Base-by-base conservation (phyloP, 768 basidiomycete genomes). In the Phlegmacium glaucopus region DNA sequence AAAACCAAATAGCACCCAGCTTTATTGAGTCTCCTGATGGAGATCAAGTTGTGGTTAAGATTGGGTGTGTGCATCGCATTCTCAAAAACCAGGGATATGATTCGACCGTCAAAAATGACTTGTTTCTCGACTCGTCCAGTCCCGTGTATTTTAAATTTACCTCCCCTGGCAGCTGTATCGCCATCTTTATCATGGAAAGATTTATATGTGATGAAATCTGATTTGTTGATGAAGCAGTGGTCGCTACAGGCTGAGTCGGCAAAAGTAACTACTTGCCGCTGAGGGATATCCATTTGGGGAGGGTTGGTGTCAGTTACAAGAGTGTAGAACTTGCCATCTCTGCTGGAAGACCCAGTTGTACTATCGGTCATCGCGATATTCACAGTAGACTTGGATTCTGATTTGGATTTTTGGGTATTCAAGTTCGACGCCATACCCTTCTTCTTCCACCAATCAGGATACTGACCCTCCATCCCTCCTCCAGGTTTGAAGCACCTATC, bases 381-480 rank as follows among this genome's bases (percentile, higher is more conserved):
- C 27, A 36, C 38, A 26, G 42, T 18, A 30, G 22, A 29, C 9
- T 32, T 32, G 12, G 25, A 13, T 4, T 11, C 12, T 22, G 35
- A 34, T 48, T 16, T 37, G 16, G 32, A 26, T 39, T 29, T 1
- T 35, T n/a, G 7, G 17, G 13, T 32, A 8, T 32, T 32, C 30
- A 8, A 8, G 30, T 32, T 32, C 8, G 28, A 13, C 18, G 28
- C 40, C 22, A 38, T 42, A 3, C 52, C 43, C 22, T 45, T 38
- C 25, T 44, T 42, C 18, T 51, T 40, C 27, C 59, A 63, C 29
- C 53, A 50, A 3, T 47, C 35, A 0, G 61, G 65, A 36, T 58
- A 63, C 43, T 72, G 69, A 6, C 69, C 68, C 27, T 64, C 67
- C 40, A 68, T 70, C 4, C 68, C 67, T 8, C 67, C 63, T 0